Percentiles rank a stretch among this genome's conserved stretches.
Conservation (phyloP, 192 early-diverging fungal species). For the Pecoramyces ruminantium region DNA sequence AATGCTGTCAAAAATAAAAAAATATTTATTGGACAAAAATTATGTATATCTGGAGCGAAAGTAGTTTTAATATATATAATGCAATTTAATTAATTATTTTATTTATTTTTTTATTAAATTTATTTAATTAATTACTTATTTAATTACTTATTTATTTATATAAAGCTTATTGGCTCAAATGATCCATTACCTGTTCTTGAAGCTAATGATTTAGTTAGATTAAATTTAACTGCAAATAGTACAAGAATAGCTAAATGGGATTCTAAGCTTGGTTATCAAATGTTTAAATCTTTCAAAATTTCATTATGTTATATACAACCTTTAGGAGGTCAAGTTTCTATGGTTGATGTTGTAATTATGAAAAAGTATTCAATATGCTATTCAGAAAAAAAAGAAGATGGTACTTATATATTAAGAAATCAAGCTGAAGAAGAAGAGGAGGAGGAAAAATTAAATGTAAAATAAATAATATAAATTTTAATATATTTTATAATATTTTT, state of each 20-base stretch:
- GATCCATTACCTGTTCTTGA: conserved; percentile 16
- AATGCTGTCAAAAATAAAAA: conserved; percentile 12
- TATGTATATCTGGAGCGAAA: conserved; percentile 37
- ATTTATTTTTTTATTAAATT: too few species aligned
- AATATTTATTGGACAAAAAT: conserved; percentile 38
- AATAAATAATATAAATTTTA: too few species aligned
- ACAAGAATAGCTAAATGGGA: conserved; percentile 39
- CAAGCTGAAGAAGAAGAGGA: neutral
- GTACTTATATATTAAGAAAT: neutral
- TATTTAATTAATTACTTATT: too few species aligned
- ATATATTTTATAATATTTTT: too few species aligned
- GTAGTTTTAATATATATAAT: too few species aligned
- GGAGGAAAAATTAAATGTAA: neutral
- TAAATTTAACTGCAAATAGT: conserved; percentile 34
- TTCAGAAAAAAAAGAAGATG: neutral
- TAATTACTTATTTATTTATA: too few species aligned
- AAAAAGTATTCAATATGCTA: conserved; percentile 26
- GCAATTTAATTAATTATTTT: too few species aligned
- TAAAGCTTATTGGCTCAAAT: conserved; percentile 10
- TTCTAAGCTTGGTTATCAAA: conserved; percentile 37
- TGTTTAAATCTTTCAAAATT: neutral
- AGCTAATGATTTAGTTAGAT: conserved; percentile 4
- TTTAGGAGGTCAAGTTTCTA: conserved; percentile 41
- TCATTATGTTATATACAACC: neutral
- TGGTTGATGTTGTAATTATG: conserved; percentile 37